Conservation (phyloP, 1,139 yeast species). For the Saccharomyces hybrid region DNA sequence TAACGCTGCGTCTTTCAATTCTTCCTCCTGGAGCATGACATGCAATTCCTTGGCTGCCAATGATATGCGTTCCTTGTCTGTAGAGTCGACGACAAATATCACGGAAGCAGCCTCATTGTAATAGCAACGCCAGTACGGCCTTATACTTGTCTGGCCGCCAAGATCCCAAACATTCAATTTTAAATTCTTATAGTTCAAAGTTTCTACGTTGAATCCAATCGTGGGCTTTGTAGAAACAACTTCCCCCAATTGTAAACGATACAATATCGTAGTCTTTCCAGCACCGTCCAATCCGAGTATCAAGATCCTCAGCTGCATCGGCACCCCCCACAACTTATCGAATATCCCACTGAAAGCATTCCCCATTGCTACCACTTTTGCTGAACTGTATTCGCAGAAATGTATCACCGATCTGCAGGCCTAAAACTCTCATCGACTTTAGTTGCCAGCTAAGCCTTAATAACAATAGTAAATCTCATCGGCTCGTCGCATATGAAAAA, state of each 20-base stretch:
- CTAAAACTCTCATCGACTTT: neutral
- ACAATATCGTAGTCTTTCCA: too few species aligned
- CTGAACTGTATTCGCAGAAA: neutral
- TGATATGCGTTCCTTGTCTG: neutral
- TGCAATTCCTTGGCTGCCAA: neutral
- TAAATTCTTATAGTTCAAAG: neutral
- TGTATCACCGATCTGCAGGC: too few species aligned
- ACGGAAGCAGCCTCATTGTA: neutral
- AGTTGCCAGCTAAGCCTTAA: neutral
- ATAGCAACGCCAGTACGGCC: neutral
- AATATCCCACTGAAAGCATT: too few species aligned
- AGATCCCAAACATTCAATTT: neutral
- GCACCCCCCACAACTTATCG: neutral
- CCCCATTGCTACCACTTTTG: neutral
- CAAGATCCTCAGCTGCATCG: neutral
- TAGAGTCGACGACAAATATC: neutral
- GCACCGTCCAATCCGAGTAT: neutral
- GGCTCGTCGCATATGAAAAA: neutral
- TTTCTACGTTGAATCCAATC: neutral
- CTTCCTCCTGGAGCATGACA: neutral
- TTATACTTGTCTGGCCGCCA: neutral
- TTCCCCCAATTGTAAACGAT: neutral
- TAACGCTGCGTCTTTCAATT: neutral
- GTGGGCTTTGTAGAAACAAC: neutral
- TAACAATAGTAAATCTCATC: neutral